These are phyloP conservation scores for Eleusine coracana DNA, from an alignment of 176 grass and related monocot species.

Conservation along the genomic window DNA sequence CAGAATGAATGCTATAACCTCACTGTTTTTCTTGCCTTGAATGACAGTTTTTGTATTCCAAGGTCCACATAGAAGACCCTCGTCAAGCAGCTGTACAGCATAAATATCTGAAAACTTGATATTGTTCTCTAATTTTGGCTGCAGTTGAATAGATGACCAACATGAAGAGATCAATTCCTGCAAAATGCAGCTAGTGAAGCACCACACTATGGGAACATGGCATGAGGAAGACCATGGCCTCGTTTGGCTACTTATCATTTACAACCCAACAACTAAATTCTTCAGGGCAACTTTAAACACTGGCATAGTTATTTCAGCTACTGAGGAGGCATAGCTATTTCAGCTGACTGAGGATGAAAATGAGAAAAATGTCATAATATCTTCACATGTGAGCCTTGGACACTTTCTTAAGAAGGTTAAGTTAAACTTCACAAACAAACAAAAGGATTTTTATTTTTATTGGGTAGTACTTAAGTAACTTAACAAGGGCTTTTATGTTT, in stretches of 20 bases:
- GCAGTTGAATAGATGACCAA: conserved; percentile 52
- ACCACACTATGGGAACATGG: background rate
- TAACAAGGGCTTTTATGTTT: background rate
- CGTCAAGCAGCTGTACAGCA: conserved; percentile 70
- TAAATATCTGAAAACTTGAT: conserved; percentile 81
- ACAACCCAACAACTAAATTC: conserved; percentile 16
- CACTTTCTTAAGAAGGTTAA: background rate
- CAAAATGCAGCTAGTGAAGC: conserved; percentile 21
- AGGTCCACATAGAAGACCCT: conserved; percentile 58
- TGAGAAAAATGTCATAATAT: background rate
- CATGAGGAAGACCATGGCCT: background rate
- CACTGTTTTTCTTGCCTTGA: conserved; percentile 45
- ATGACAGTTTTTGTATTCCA: conserved; percentile 48
- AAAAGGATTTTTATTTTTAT: background rate
- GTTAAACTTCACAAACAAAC: conserved; percentile 1
- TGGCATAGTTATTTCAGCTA: no score
- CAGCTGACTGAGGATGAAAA: conserved; percentile 21
- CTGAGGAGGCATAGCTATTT: background rate
- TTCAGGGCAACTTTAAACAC: conserved; percentile 1
- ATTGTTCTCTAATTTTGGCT: conserved; percentile 49
- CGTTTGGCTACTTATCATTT: conserved; percentile 15
- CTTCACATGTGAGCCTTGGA: background rate
- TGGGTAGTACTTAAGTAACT: conserved; percentile 23
- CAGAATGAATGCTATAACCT: conserved; percentile 64
- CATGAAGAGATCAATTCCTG: conserved; percentile 58